Evolutionary conservation across 2,329 filamentous ascomycete genomes (phyloP).

Genomic region (Colletotrichum sp.): DNA sequence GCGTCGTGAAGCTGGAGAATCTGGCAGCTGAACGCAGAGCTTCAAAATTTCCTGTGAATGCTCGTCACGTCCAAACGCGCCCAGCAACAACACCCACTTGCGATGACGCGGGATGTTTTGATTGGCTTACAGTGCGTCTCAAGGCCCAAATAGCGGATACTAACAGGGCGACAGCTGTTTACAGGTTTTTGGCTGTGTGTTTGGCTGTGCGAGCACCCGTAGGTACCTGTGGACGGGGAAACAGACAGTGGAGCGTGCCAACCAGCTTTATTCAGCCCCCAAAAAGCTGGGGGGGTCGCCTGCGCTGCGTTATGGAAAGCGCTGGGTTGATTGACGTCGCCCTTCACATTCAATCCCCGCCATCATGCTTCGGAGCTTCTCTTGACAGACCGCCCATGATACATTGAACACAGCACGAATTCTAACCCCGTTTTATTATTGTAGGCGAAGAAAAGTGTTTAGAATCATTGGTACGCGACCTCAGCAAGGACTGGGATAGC

Average conservation of each 20-base stretch:
- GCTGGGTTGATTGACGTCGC: not conserved
- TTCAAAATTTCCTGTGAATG: conserved; percentile 21
- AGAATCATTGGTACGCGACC: not conserved
- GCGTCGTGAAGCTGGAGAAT: conserved; percentile 1
- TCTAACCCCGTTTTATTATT: not conserved
- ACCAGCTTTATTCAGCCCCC: not conserved
- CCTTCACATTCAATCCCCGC: not conserved
- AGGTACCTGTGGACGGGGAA: not conserved
- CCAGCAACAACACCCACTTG: conserved; percentile 20
- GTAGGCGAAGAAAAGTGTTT: not conserved
- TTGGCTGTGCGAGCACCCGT: not conserved
- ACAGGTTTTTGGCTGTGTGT: not conserved
- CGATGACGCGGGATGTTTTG: not conserved
- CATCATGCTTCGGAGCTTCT: not conserved
- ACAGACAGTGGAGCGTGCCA: not conserved
- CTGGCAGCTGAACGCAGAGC: conserved; percentile 1
- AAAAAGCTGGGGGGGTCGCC: not conserved
- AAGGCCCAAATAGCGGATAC: not conserved
- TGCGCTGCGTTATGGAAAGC: not conserved
- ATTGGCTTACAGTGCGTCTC: not conserved
- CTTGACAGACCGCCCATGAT: not conserved
- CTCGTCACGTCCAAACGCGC: conserved; percentile 46
- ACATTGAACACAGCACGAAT: not conserved
- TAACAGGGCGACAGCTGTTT: conserved; percentile 1
- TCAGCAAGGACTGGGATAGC: not conserved